Base-by-base conservation (phyloP, 108 stramenopile genomes). In the Fistulifera pelliculosa region DNA sequence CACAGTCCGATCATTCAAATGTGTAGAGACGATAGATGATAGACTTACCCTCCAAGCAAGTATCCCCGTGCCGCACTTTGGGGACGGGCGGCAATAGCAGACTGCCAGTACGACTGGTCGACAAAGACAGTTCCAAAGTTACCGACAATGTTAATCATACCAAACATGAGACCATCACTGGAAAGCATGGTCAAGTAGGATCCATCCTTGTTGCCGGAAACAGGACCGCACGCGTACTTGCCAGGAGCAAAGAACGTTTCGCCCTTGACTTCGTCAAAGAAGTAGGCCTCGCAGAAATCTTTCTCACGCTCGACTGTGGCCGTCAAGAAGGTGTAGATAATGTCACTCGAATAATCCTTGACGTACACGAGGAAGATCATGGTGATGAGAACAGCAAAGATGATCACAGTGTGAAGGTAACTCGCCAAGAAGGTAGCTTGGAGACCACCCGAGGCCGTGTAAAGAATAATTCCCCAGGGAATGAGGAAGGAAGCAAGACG, bases 81-180 rank as follows among this genome's bases (percentile, higher is more conserved):
- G 17, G 94, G 94, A 31, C 74, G 75, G 44, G 94, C 94, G 21
- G 94, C 94, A 50, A 94, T 94, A 54, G 90, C 94, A 5, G 89
- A 86, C 69, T 94, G 94, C 94, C 94, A 94, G 85, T 94, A 94
- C 1, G 82, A 82, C 60, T 94, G 90, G 53, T 94, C 94, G 18
- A 92, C 87, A 55, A 94, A 94, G 60, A 94, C 94, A 45, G 94
- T 94, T 11, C 94, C 94, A 52, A 94, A 94, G 88, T 94, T 94
- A 38, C 94, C 94, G 41, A 94, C 80, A 60, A 94, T 86, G 73
- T 94, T 94, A 79, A 94, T 94, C 40, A 94, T 70, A 40, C 90
- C 94, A 64, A 94, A 94, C 84, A 90, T 89, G 70, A 94, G 79
- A 49, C 90, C 90, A 55, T 69, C 85, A 47, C 57, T 50, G 25